Base-by-base conservation (phyloP, 1,284 basidiomycete species). In the Cutaneotrichosporon cutaneum region DNA sequence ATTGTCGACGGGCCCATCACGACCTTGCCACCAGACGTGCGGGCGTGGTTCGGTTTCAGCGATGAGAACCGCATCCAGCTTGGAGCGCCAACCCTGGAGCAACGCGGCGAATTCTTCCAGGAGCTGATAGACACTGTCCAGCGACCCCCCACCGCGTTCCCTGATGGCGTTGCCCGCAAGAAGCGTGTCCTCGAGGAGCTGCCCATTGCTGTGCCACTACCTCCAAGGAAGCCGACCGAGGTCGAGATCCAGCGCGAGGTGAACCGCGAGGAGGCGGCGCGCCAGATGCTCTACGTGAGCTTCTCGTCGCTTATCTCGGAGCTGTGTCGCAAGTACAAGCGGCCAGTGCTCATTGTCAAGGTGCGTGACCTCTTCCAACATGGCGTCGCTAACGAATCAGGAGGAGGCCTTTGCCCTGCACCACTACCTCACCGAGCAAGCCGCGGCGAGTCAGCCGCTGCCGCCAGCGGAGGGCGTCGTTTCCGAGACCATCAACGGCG, bases 311-410 rank as follows among this genome's bases (percentile, higher is more conserved):
- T 98, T 54, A 80, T 98, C 44, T 85, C 85, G 2, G 94, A 98
- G 76, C 82, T 99, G 68, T 92, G 92, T 81, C 87, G 92, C 75
- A 94, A 95, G 80, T 95, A 90, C 80, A 93, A 93, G 82, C 85
- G 90, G 68, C 95, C 96, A 73, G 90, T 87, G 0, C 90, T 93
- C 75, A 82, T 85, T 47, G 90, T 92, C 48, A 86, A 84, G 73
- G 92, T 93, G 69, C 21, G 35, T 48, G 33, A 48, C 16, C 45
- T 51, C 18, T 7, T 8, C 18, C 18, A 51, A n/a, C 24, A 32
- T 5, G 21, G n/a, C 35, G 1, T 45, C 26, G 27, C 48, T 54
- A 22, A 54, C 33, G n/a, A 39, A 14, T 22, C 57, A 68, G 67
- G 71, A 71, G 10, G 68, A 70, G 8, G 71, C 71, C 1, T 62